These are phyloP conservation scores for Naegleria gruberi DNA, from an alignment of 208 protist species.

Conservation along the genomic window DNA sequence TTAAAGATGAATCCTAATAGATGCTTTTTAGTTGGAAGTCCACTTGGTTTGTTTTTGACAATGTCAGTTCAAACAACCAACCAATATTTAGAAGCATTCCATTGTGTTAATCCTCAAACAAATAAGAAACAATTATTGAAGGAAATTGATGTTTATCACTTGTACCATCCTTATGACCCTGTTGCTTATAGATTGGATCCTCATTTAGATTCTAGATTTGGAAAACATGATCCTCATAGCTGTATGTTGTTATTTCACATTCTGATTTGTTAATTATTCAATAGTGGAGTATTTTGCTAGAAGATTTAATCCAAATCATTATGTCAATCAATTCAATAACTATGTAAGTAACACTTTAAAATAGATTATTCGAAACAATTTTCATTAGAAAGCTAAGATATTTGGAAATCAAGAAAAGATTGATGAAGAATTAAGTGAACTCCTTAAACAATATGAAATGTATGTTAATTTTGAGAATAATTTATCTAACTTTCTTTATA, in stretches of 20 bases:
- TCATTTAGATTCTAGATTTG: neutral
- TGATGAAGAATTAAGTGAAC: neutral
- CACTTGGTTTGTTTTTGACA: slow-evolving; percentile 11
- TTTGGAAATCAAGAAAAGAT: too few relatives aligned
- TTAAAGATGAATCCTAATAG: neutral
- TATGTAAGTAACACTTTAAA: neutral
- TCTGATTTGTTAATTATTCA: too few relatives aligned
- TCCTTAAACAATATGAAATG: neutral
- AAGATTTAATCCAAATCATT: neutral
- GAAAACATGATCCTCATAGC: neutral
- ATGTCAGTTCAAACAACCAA: neutral
- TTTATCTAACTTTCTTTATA: too few relatives aligned
- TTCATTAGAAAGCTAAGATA: too few relatives aligned
- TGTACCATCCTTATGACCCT: slow-evolving; percentile 14
- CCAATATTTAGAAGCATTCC: neutral
- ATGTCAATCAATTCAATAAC: neutral
- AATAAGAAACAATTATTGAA: neutral
- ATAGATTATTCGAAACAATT: too few relatives aligned
- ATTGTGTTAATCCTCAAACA: neutral
- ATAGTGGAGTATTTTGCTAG: neutral
- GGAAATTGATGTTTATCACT: neutral
- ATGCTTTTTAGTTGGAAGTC: neutral
- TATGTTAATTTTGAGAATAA: neutral
- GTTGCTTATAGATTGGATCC: slow-evolving; percentile 10
- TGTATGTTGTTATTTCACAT: too few relatives aligned